Percentiles rank a stretch among this genome's conserved stretches.
Evolutionary conservation across 257 asterid species (phyloP).

Genomic region (Forsythia suspensa): DNA sequence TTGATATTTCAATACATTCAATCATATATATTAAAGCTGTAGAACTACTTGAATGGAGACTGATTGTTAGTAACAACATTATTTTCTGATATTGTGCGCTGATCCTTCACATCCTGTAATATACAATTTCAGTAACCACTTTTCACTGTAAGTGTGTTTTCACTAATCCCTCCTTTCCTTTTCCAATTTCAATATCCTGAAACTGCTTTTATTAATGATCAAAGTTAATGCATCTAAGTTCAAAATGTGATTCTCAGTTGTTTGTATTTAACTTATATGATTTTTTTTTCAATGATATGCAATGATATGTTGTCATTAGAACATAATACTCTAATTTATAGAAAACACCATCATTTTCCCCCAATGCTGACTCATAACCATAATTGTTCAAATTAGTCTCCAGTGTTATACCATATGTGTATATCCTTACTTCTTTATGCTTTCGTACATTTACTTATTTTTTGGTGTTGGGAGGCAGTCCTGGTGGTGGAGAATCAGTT

Average conservation of each 20-base stretch:
- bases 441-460: background rate
- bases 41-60: background rate
- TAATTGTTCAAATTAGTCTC: background rate
- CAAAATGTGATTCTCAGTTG: slow-evolving; percentile 9
- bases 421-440: background rate
- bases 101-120: background rate
- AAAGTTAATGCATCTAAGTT: background rate
- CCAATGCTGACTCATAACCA: slow-evolving; percentile 1
- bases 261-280: background rate
- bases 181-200: slow-evolving; percentile 12
- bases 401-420: background rate
- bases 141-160: background rate
- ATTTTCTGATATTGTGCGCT: background rate
- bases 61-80: background rate
- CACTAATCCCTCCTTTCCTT: background rate
- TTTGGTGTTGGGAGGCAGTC: background rate
- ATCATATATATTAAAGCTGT: background rate
- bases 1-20: background rate
- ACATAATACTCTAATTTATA: slow-evolving; percentile 3
- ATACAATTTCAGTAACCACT: background rate
- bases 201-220: slow-evolving; percentile 1
- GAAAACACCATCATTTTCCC: background rate
- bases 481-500: background rate
- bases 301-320: background rate
- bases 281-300: slow-evolving; percentile 1